These are phyloP conservation scores for Fonsecaea multimorphosa DNA, from an alignment of 2,329 filamentous ascomycete species.

Conservation along the genomic window DNA sequence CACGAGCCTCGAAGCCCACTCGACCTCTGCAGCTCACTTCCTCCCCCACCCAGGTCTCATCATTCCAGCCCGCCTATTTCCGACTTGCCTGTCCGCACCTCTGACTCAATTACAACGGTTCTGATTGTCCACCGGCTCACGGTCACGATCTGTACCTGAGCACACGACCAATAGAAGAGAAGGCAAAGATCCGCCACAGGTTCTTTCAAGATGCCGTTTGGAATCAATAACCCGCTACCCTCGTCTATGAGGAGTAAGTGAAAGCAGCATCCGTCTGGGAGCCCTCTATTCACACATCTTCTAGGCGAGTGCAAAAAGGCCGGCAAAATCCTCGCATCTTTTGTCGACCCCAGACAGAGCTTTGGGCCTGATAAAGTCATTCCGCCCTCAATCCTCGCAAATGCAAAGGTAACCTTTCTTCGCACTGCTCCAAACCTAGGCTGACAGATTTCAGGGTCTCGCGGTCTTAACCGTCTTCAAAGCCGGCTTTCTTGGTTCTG, in stretches of 20 bases:
- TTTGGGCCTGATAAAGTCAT: slow-evolving; percentile 98
- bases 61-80: slow-evolving; percentile 25
- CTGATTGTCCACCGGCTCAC: slow-evolving; percentile 16
- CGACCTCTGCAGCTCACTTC: not conserved
- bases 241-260: slow-evolving; percentile 56
- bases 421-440: not conserved
- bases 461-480: slow-evolving; percentile 58
- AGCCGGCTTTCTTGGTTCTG: slow-evolving; percentile 58
- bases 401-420: slow-evolving; percentile 74
- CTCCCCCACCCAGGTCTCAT: slow-evolving; percentile 17
- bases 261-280: slow-evolving; percentile 27
- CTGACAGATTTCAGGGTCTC: slow-evolving; percentile 49
- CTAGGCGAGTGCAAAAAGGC: slow-evolving; percentile 97
- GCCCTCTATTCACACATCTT: slow-evolving; percentile 35
- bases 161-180: slow-evolving; percentile 18
- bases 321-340: slow-evolving; percentile 91
- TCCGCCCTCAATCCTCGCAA: slow-evolving; percentile 83
- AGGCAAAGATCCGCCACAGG: not conserved
- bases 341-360: slow-evolving; percentile 89
- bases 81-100: slow-evolving; percentile 12
- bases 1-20: not conserved
- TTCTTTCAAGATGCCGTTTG: slow-evolving; percentile 36
- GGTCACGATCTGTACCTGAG: slow-evolving; percentile 8
- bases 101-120: slow-evolving; percentile 13
- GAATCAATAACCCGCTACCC: slow-evolving; percentile 48